Percentiles rank a stretch among this genome's conserved stretches.
These are phyloP conservation scores for Lipomyces chichibuensis DNA, from an alignment of 805 yeast species.

Conservation along the genomic window DNA sequence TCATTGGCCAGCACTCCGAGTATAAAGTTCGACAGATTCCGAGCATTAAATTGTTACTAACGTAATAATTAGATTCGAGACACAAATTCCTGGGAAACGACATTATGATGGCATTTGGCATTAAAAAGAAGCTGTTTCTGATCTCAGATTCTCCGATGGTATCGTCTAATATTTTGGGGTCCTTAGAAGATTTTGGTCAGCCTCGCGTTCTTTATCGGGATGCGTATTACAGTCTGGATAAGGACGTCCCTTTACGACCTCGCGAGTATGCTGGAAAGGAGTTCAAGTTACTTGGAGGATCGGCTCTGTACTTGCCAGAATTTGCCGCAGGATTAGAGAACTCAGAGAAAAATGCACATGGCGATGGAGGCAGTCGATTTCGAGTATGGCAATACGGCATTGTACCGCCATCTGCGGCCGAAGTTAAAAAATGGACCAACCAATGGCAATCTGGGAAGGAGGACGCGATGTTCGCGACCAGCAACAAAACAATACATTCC, in stretches of 20 bases:
- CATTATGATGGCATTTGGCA: constrained; percentile 7
- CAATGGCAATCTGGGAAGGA: not conserved
- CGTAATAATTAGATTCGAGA: constrained; percentile 7
- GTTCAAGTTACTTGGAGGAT: constrained; percentile 52
- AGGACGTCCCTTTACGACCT: constrained; percentile 59
- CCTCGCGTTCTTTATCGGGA: constrained; percentile 59
- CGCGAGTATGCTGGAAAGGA: constrained; percentile 69
- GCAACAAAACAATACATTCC: constrained; percentile 28
- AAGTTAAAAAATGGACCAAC: constrained; percentile 47
- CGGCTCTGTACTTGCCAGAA: constrained; percentile 43
- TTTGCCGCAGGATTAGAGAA: constrained; percentile 26
- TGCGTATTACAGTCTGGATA: constrained; percentile 61
- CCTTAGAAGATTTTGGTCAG: constrained; percentile 54
- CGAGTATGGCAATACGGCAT: constrained; percentile 46
- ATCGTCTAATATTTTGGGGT: constrained; percentile 47
- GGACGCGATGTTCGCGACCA: not conserved
- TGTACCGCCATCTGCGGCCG: constrained; percentile 54
- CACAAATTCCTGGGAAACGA: constrained; percentile 1
- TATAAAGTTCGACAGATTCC: not conserved
- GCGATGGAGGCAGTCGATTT: constrained; percentile 11
- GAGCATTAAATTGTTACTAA: not conserved
- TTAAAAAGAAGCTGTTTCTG: constrained; percentile 2
- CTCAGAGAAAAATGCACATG: not conserved
- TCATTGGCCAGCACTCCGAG: not conserved
- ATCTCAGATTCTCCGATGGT: constrained; percentile 14